Base-by-base conservation (phyloP, 257 asterid genomes). In the Scutellaria baicalensis region DNA sequence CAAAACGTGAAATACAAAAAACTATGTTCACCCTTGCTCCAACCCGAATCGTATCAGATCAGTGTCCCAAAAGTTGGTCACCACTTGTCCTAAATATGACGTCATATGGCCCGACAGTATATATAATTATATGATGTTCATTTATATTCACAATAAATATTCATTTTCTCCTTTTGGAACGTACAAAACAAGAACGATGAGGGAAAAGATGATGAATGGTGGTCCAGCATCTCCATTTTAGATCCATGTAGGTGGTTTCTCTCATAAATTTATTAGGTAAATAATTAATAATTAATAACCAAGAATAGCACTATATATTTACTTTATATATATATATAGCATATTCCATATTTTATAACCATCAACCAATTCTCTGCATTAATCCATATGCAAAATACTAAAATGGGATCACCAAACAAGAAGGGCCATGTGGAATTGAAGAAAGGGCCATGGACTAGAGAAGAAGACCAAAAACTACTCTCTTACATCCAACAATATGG, bases 371-470 rank as follows among this genome's bases (percentile, higher is more conserved):
- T 42, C 48, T 8, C 3, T 44, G 14, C 49, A 10, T 21, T 7
- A 1, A 8, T 10, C 2, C 0, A 5, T 31, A 8, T 23, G 36
- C n/a, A 13, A 59, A 59, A 64, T 44, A 52, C 71, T 43, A 54
- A 16, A 54, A 79, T 79, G 84, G 73, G 58, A 38, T 57, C 10
- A 43, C 38, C 70, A 47, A 59, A 47, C 1, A 17, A 65, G 69
- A 20, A 23, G 12, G 36, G 1, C 5, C 73, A 79, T 14, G 59
- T 45, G 64, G 88, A 74, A 75, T 21, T 84, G 59, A 84, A 79
- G 78, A 84, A 84, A 69, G 89, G 89, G 66, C 89, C 89, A 5
- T 84, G 89, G 89, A 81, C 81, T 35, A 64, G 81, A 55, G 86
- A 84, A 4, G 89, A 84, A 71, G 89, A 84, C 66, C 81, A 84